These are phyloP conservation scores for Talaromyces piceae DNA, from an alignment of 2,329 filamentous ascomycete species.

Conservation along the genomic window DNA sequence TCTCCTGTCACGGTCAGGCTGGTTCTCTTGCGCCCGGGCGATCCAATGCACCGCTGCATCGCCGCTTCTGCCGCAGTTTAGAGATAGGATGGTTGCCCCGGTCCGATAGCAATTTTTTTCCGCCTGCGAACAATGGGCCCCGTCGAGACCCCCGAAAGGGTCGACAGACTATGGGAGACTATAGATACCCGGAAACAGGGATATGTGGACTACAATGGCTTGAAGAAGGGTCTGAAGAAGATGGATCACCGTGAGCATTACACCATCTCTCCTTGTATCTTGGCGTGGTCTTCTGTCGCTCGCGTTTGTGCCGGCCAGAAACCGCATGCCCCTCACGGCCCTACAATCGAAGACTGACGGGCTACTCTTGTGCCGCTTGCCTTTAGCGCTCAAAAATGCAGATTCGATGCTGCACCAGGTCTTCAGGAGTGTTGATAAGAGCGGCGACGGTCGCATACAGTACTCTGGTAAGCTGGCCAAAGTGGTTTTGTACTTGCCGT, in stretches of 20 bases:
- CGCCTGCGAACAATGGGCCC: slow-evolving; percentile 46
- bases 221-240: slow-evolving; percentile 76
- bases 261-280: slow-evolving; percentile 10
- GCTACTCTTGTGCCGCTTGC: slow-evolving; percentile 1
- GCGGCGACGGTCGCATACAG: slow-evolving; percentile 82
- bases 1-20: not conserved
- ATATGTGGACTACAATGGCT: slow-evolving; percentile 72
- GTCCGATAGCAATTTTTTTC: slow-evolving; percentile 6
- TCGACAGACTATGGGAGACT: slow-evolving; percentile 75
- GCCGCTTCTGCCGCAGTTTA: not conserved
- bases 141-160: slow-evolving; percentile 67
- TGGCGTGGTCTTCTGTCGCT: not conserved
- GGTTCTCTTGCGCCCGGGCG: not conserved
- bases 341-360: slow-evolving; percentile 11
- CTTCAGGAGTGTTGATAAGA: slow-evolving; percentile 73
- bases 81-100: slow-evolving; percentile 9
- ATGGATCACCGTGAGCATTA: slow-evolving; percentile 77
- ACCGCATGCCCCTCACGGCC: not conserved
- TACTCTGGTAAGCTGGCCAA: slow-evolving; percentile 61
- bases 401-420: slow-evolving; percentile 76
- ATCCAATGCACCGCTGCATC: not conserved
- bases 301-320: slow-evolving; percentile 12
- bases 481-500: slow-evolving; percentile 8
- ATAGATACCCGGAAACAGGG: slow-evolving; percentile 71
- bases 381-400: slow-evolving; percentile 78